These are phyloP conservation scores for Aristolochia contorta DNA, from an alignment of 164 flowering plant genomes.

Conservation along the genomic window DNA sequence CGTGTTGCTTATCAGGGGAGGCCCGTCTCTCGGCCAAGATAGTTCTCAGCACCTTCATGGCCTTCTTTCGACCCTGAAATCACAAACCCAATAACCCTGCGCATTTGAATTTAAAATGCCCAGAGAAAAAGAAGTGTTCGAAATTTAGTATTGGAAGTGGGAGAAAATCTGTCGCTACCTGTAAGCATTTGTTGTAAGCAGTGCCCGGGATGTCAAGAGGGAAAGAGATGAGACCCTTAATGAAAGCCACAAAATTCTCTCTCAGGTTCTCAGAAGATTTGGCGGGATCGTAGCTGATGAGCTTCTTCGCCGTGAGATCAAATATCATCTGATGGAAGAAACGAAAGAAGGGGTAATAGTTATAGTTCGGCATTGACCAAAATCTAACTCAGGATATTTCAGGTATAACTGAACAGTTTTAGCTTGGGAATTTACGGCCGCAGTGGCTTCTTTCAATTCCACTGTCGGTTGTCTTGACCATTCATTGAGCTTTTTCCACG, in stretches of 20 bases:
- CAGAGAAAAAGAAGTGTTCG: too few species aligned
- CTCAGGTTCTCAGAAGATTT: conserved; percentile 21
- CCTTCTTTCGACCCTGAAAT: conserved; percentile 74
- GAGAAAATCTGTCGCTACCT: too few species aligned
- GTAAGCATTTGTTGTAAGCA: conserved; percentile 26
- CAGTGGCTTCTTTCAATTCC: conserved; percentile 28
- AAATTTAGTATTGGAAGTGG: too few species aligned
- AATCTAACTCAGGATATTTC: too few species aligned
- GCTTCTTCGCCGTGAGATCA: conserved; percentile 27
- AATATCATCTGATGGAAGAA: conserved; percentile 27
- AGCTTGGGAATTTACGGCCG: too few species aligned
- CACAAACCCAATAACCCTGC: too few species aligned
- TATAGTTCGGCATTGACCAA: too few species aligned
- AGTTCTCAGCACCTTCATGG: conserved; percentile 68
- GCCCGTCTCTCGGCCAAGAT: conserved; percentile 55
- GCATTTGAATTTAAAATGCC: too few species aligned
- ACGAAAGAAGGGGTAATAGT: too few species aligned
- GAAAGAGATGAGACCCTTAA: conserved; percentile 30
- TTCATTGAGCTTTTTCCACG: conserved; percentile 6
- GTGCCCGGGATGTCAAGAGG: conserved; percentile 40
- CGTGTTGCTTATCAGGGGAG: conserved; percentile 30
- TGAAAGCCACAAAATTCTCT: conserved; percentile 26
- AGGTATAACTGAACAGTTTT: too few species aligned
- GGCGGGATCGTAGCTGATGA: conserved; percentile 26
- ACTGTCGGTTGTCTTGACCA: conserved; percentile 21